Conservation (phyloP, 352 stramenopile genomes). For the Pythium sukuiense region DNA sequence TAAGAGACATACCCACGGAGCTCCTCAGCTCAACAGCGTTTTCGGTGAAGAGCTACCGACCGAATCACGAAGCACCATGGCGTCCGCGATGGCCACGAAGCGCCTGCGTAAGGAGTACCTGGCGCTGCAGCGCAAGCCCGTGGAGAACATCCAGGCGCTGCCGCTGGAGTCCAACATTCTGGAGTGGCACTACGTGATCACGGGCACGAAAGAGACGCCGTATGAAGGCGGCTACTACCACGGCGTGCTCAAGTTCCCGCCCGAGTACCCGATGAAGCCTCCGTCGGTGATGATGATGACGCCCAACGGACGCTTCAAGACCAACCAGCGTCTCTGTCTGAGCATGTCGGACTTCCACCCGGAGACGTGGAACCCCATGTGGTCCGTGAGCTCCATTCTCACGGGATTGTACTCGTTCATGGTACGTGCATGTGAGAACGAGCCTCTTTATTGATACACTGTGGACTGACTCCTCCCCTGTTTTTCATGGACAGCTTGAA, state of each 20-base stretch:
- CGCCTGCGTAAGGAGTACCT: slow-evolving; percentile 93
- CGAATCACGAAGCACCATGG: slow-evolving; percentile 37
- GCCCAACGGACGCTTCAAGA: slow-evolving; percentile 94
- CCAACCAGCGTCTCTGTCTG: slow-evolving; percentile 93
- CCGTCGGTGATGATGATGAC: slow-evolving; percentile 95
- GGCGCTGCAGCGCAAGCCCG: slow-evolving; percentile 87
- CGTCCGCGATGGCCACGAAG: slow-evolving; percentile 84
- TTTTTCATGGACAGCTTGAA: slow-evolving; percentile 43
- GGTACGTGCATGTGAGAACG: slow-evolving; percentile 33
- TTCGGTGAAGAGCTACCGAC: not conserved
- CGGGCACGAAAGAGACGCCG: slow-evolving; percentile 54
- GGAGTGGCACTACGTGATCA: slow-evolving; percentile 96
- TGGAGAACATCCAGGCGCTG: slow-evolving; percentile 88
- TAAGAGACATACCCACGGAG: not conserved
- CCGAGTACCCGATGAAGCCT: slow-evolving; percentile 95
- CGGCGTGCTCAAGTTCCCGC: slow-evolving; percentile 92
- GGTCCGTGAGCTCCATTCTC: slow-evolving; percentile 94
- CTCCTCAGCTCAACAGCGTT: not conserved
- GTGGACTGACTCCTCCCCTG: not conserved
- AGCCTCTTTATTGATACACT: too few species aligned
- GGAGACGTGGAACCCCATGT: slow-evolving; percentile 97
- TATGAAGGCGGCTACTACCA: slow-evolving; percentile 93
- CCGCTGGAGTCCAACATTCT: slow-evolving; percentile 94
- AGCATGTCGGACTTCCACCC: slow-evolving; percentile 96
- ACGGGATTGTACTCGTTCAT: slow-evolving; percentile 96